Evolutionary conservation across 2,329 filamentous ascomycete genomes (phyloP).

Genomic region (Pyrenophora seminiperda): DNA sequence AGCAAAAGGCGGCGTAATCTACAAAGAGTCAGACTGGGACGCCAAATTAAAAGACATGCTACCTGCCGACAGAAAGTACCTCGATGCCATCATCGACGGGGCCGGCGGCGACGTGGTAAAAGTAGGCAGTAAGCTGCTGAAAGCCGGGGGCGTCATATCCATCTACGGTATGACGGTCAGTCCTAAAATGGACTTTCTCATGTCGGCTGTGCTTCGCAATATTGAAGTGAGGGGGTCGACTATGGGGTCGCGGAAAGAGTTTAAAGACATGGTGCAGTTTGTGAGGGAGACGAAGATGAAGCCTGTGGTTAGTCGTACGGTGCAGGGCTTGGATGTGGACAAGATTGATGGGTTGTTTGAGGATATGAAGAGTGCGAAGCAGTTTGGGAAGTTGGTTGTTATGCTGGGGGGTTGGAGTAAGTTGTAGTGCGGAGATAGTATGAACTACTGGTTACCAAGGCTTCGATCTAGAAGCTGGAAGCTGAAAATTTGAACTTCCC

Average conservation of each 20-base stretch:
- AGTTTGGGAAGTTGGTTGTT: constrained; percentile 93
- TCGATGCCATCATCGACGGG: constrained; percentile 89
- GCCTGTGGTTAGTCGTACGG: constrained; percentile 76
- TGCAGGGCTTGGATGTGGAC: constrained; percentile 73
- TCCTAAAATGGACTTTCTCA: constrained; percentile 85
- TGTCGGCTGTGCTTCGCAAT: constrained; percentile 84
- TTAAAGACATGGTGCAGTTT: constrained; percentile 87
- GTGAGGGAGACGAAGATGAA: constrained; percentile 73
- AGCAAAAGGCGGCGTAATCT: constrained; percentile 79
- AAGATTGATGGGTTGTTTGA: constrained; percentile 83
- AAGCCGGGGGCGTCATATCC: constrained; percentile 79
- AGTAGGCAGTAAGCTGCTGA: constrained; percentile 70
- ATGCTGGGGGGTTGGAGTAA: constrained; percentile 42
- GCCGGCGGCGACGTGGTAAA: constrained; percentile 84
- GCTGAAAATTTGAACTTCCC: too few relatives aligned
- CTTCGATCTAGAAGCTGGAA: background rate
- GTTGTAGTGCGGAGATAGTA: constrained; percentile 22
- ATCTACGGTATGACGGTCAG: constrained; percentile 89
- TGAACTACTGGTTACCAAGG: too few relatives aligned
- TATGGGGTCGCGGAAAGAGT: constrained; percentile 90
- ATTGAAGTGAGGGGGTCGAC: constrained; percentile 84
- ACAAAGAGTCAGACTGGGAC: constrained; percentile 81
- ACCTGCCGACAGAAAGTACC: constrained; percentile 66
- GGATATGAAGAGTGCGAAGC: constrained; percentile 81
- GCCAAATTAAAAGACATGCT: constrained; percentile 69